These are phyloP conservation scores for Phanerochaete sordida DNA, from an alignment of 768 basidiomycete genomes.

Conservation along the genomic window DNA sequence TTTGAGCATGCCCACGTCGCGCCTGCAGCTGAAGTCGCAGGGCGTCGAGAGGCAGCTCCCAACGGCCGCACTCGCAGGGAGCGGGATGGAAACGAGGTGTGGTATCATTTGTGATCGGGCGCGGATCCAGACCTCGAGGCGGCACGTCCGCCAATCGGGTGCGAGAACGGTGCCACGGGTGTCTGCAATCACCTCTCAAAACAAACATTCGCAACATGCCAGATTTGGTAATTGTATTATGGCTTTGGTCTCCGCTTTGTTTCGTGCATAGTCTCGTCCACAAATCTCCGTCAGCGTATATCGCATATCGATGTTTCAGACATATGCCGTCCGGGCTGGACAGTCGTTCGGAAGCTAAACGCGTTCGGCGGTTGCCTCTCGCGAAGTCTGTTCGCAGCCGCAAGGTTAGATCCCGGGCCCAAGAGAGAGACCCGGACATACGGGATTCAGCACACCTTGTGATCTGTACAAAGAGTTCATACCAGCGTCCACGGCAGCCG, in stretches of 20 bases:
- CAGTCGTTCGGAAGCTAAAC: background rate
- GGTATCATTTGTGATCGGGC: background rate
- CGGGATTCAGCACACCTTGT: too few species aligned
- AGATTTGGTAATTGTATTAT: background rate
- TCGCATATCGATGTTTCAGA: background rate
- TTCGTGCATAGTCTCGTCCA: background rate
- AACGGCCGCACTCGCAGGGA: background rate
- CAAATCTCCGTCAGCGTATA: background rate
- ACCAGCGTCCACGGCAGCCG: too few species aligned
- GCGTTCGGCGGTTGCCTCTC: too few species aligned
- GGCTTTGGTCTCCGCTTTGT: background rate
- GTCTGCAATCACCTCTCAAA: conserved; percentile 3
- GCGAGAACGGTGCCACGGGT: background rate
- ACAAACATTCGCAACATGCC: conserved; percentile 6
- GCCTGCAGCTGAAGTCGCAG: background rate
- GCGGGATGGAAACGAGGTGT: background rate
- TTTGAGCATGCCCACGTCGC: background rate
- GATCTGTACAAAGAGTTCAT: too few species aligned
- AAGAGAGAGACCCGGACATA: too few species aligned
- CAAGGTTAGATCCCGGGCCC: too few species aligned
- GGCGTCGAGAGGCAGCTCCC: too few species aligned
- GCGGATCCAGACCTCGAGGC: background rate
- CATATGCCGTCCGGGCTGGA: background rate
- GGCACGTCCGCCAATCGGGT: background rate
- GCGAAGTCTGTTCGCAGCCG: too few species aligned